Evolutionary conservation across 768 basidiomycete species (phyloP).

Genomic region (Paxillus ammoniavirescens): DNA sequence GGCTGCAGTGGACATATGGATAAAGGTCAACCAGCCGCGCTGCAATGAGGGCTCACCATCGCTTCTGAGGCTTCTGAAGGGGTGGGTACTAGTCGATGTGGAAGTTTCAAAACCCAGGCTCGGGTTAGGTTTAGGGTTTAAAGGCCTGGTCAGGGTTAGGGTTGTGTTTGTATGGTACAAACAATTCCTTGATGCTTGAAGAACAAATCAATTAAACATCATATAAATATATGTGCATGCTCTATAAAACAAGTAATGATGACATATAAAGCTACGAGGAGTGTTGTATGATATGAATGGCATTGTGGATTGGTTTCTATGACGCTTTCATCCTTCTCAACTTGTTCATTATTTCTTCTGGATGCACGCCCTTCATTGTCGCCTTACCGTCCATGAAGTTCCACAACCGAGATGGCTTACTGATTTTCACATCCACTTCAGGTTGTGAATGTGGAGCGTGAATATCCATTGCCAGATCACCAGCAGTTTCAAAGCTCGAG

Average conservation of each 20-base stretch:
- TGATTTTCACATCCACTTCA: slow-evolving; percentile 40
- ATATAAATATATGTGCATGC: not conserved
- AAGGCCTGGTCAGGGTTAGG: slow-evolving; percentile 10
- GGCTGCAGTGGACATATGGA: slow-evolving; percentile 38
- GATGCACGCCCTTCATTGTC: slow-evolving; percentile 34
- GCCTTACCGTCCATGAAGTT: slow-evolving; percentile 31
- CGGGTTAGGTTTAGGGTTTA: slow-evolving; percentile 32
- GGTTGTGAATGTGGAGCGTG: slow-evolving; percentile 3
- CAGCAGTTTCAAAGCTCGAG: not conserved
- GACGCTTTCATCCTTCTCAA: slow-evolving; percentile 42
- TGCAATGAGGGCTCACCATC: slow-evolving; percentile 20
- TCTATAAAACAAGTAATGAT: not conserved
- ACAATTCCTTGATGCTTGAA: not conserved
- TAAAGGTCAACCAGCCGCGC: not conserved
- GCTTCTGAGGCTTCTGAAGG: not conserved
- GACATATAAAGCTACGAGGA: not conserved
- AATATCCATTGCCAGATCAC: slow-evolving; percentile 3
- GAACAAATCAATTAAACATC: not conserved
- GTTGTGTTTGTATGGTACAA: slow-evolving; percentile 7
- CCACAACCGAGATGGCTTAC: slow-evolving; percentile 40
- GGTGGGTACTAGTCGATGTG: not conserved
- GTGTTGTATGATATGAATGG: not conserved
- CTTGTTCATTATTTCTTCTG: slow-evolving; percentile 42
- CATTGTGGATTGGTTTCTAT: slow-evolving; percentile 1
- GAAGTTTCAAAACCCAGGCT: slow-evolving; percentile 26